Evolutionary conservation across 768 basidiomycete genomes (phyloP), one percentile per base, ranked within the genome.

Genomic region (Trametes punicea): DNA sequence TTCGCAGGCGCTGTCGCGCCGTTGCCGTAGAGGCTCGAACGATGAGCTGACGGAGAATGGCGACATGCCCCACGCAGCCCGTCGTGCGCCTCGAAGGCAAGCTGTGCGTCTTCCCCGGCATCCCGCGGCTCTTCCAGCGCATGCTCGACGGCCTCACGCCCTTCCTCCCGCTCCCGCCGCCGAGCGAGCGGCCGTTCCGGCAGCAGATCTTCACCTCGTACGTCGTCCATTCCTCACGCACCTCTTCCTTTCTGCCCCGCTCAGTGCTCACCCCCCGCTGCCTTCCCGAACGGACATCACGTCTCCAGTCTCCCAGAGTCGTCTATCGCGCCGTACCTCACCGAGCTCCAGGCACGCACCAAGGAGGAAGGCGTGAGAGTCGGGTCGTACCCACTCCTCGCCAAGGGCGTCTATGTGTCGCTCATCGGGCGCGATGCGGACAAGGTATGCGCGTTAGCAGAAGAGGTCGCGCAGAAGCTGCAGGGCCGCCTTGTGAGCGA

Each of bases 51-150:
- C 39, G 7, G 42, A n/a, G 23, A 33, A 8, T 31, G 20, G 10
- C 29, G 26, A 40, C 31, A 34, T 25, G 38, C 47, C 0, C 53
- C 2, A 42, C 11, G 29, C 63, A 91, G 89, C 94, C 94, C 23
- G 90, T 97, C 11, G 85, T 96, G 0, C 80, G 93, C 16, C 75
- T 97, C 2, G 82, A 82, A 63, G 88, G 89, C 21, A 95, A 90
- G 73, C 77, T 97, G 15, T 96, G 92, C 71, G 76, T 98, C 25
- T 87, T 98, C 72, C 95, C 95, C 0, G 95, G 95, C 27, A 91
- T 97, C 41, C 95, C 95, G 0, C 71, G 76, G 3, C 77, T 96
- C 27, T 96, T 95, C 73, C 83, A 88, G 64, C 82, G 81, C 69
- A 87, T 98, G 77, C 73, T 97, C 31, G 79, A 84, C 51, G 83